These are phyloP conservation scores for Rhodamnia rubescens DNA, from an alignment of 345 rosid genomes.

Conservation along the genomic window DNA sequence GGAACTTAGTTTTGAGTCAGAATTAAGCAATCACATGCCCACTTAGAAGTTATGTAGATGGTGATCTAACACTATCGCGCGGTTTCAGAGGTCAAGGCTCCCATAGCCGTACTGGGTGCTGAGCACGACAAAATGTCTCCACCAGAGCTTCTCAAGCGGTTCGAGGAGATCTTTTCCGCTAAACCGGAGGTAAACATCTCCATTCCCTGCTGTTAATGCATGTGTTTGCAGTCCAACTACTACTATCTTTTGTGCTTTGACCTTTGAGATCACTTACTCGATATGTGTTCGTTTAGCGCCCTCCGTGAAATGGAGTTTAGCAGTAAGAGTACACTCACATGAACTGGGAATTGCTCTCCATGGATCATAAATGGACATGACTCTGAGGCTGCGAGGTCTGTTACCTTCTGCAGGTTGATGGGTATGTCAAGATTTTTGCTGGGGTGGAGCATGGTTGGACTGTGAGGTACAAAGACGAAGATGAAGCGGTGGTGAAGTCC, in stretches of 20 bases:
- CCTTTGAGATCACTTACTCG: background rate
- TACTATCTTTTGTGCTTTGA: background rate
- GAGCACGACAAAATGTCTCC: slow-evolving; percentile 23
- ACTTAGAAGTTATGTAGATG: background rate
- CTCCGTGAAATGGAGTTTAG: background rate
- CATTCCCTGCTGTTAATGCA: background rate
- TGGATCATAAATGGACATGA: background rate
- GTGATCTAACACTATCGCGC: background rate
- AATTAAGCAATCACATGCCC: background rate
- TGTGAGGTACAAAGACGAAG: slow-evolving; percentile 12
- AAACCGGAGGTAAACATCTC: slow-evolving; percentile 16
- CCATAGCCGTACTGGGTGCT: slow-evolving; percentile 30
- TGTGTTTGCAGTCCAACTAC: background rate
- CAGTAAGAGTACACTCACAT: background rate
- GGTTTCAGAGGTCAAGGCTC: slow-evolving; percentile 23
- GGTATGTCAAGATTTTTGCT: slow-evolving; percentile 14
- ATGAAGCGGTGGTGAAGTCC: slow-evolving; percentile 6
- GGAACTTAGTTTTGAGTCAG: too few relatives aligned
- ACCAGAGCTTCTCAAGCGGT: slow-evolving; percentile 28
- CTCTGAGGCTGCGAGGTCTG: background rate
- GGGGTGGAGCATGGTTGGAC: slow-evolving; percentile 24
- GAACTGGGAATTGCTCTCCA: background rate
- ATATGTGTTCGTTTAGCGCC: background rate
- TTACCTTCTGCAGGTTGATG: slow-evolving; percentile 3
- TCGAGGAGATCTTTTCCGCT: slow-evolving; percentile 15